Evolutionary conservation across 805 yeast species (phyloP).

Genomic region (Yarrowia sp.): DNA sequence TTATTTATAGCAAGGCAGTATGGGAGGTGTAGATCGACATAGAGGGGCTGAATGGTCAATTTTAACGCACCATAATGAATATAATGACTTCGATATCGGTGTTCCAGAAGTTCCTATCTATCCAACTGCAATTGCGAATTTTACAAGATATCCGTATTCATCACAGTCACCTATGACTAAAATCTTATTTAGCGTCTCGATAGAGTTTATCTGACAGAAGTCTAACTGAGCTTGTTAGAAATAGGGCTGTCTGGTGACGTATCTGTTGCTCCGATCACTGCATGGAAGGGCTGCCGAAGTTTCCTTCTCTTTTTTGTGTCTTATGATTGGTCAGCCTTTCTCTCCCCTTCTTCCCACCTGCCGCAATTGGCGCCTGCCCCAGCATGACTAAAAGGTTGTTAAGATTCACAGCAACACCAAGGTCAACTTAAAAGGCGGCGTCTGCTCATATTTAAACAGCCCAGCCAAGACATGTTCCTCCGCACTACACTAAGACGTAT

Average conservation of each 20-base stretch:
- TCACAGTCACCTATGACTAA: slow-evolving; percentile 5
- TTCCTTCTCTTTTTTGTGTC: too few species aligned
- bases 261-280: too few species aligned
- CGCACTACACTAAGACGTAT: slow-evolving; percentile 13
- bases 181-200: not conserved
- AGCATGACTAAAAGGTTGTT: not conserved
- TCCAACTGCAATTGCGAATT: too few species aligned
- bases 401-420: not conserved
- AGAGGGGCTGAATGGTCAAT: not conserved
- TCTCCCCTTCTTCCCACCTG: not conserved
- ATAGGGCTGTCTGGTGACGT: not conserved
- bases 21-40: not conserved
- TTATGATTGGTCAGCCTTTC: not conserved
- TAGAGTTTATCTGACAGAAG: not conserved
- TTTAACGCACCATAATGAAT: too few species aligned
- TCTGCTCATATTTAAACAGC: not conserved
- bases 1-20: not conserved
- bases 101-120: too few species aligned
- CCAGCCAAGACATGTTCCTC: not conserved
- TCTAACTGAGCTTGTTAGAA: not conserved
- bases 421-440: not conserved
- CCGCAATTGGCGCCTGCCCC: not conserved
- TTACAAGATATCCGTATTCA: not conserved
- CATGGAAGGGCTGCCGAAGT: not conserved
- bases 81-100: too few species aligned